Conservation (phyloP, 1,284 basidiomycete genomes). For the Laetiporus sulphureus region DNA sequence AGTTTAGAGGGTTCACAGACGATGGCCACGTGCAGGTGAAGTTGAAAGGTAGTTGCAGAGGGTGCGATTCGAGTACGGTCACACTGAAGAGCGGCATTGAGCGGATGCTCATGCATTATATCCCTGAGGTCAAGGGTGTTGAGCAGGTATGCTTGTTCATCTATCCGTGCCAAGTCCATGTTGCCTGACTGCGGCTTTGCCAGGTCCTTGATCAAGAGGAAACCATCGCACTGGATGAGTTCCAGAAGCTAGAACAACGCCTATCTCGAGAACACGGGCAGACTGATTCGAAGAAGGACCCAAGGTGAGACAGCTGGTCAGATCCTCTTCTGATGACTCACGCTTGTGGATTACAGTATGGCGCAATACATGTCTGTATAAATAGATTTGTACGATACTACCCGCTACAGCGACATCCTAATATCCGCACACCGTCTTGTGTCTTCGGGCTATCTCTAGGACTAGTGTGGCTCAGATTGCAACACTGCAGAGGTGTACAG, state of each 20-base stretch:
- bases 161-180: neutral
- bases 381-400: too few species aligned
- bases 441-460: too few species aligned
- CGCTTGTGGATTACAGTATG: slow-evolving; percentile 40
- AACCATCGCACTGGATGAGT: slow-evolving; percentile 82
- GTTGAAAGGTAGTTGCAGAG: slow-evolving; percentile 94
- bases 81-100: slow-evolving; percentile 96
- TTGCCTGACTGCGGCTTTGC: neutral
- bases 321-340: neutral
- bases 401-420: too few species aligned
- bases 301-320: neutral
- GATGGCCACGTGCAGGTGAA: slow-evolving; percentile 66
- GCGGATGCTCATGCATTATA: slow-evolving; percentile 98
- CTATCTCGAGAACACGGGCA: slow-evolving; percentile 43
- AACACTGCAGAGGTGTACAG: too few species aligned
- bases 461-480: too few species aligned
- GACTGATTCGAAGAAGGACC: slow-evolving; percentile 30
- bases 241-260: slow-evolving; percentile 84
- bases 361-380: slow-evolving; percentile 65
- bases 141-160: slow-evolving; percentile 65
- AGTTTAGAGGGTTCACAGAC: slow-evolving; percentile 72
- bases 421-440: too few species aligned
- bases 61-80: slow-evolving; percentile 89
- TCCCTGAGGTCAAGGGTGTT: slow-evolving; percentile 96
- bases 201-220: slow-evolving; percentile 92